phyloP scores from a whole-genome alignment of 1,139 yeast species.

The Geotrichum carabidarum region DNA sequence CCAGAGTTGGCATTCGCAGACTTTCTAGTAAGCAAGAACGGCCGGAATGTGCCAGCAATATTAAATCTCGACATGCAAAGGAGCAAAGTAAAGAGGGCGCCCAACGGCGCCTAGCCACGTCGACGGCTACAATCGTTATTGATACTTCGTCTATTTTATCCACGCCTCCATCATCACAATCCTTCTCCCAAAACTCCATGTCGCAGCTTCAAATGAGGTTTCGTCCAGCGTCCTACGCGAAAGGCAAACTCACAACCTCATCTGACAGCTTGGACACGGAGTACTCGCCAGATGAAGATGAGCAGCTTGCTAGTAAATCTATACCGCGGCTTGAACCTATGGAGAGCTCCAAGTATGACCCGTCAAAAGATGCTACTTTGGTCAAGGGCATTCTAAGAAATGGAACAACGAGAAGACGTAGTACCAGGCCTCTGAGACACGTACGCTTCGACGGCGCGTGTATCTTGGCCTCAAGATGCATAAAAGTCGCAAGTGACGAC shows the following conservation, averaged over 20 bases:
- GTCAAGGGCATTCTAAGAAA: conserved; percentile 3
- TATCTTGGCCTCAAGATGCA: conserved; percentile 9
- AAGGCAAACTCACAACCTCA: background rate
- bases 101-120: conserved; percentile 4
- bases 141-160: background rate
- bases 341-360: background rate
- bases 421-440: background rate
- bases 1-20: background rate
- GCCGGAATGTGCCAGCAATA: background rate
- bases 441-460: conserved; percentile 4
- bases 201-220: background rate
- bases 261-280: conserved; percentile 9
- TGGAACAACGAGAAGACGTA: background rate
- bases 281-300: conserved; percentile 1
- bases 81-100: background rate
- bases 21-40: background rate
- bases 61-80: background rate
- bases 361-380: too few relatives aligned
- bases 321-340: background rate
- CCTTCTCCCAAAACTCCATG: conserved; percentile 1
- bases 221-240: conserved; percentile 1
- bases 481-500: background rate
- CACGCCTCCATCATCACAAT: conserved; percentile 6
- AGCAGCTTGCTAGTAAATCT: background rate
- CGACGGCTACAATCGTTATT: conserved; percentile 7